phyloP scores from a whole-genome alignment of 2,329 filamentous ascomycete genomes.

The Bipolaris victoriae region DNA sequence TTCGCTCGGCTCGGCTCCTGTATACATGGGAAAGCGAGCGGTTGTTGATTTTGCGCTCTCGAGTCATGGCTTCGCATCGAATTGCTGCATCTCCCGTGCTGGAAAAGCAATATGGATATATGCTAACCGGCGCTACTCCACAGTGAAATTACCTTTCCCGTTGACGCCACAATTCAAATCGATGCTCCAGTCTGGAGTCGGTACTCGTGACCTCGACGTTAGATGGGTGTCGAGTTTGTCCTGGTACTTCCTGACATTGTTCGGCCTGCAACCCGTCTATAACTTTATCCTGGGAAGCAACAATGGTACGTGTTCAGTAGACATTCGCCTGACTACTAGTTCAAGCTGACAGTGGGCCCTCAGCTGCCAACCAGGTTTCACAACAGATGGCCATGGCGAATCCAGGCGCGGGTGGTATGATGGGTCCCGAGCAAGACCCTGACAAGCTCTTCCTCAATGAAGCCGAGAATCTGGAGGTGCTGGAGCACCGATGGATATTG shows the following conservation, averaged over 20 bases:
- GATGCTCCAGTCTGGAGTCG: slow-evolving; percentile 97
- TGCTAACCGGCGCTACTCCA: slow-evolving; percentile 25
- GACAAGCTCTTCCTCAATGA: slow-evolving; percentile 94
- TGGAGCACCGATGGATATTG: slow-evolving; percentile 91
- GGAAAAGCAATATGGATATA: slow-evolving; percentile 2
- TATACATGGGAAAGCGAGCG: slow-evolving; percentile 12
- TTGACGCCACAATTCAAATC: slow-evolving; percentile 99
- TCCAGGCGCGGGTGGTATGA: slow-evolving; percentile 77
- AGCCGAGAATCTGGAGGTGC: slow-evolving; percentile 92
- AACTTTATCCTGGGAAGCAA: slow-evolving; percentile 96
- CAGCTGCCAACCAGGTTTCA: slow-evolving; percentile 88
- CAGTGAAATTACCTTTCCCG: slow-evolving; percentile 95
- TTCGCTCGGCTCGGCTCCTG: slow-evolving; percentile 1
- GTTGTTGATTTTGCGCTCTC: neutral
- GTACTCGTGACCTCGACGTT: slow-evolving; percentile 93
- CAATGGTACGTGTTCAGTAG: slow-evolving; percentile 70
- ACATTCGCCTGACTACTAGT: neutral
- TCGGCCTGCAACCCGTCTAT: slow-evolving; percentile 95
- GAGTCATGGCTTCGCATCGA: neutral
- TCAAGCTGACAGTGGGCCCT: slow-evolving; percentile 36
- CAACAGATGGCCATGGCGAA: slow-evolving; percentile 82
- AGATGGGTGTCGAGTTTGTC: slow-evolving; percentile 98
- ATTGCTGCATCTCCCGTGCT: slow-evolving; percentile 12
- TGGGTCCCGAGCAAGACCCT: slow-evolving; percentile 90
- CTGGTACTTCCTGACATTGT: slow-evolving; percentile 98